A percentile compares a stretch with the other conserved stretches of the same genome.
These are phyloP conservation scores for Papiliotrema fonsecae DNA, from an alignment of 1,284 basidiomycete genomes.

Conservation along the genomic window DNA sequence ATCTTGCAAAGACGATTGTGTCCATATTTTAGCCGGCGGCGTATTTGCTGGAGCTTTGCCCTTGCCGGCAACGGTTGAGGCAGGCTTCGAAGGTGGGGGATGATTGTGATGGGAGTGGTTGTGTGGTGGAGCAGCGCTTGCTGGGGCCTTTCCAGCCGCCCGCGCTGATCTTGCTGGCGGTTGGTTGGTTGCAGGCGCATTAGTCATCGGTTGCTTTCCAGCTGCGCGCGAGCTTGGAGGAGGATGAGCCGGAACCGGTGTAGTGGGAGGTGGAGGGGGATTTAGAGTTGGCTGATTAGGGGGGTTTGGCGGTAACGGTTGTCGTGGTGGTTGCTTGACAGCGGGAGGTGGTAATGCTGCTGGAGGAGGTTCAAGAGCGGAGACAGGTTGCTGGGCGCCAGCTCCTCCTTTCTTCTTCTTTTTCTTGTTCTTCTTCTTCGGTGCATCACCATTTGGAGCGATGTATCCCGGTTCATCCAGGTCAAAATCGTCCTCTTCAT, in stretches of 20 bases:
- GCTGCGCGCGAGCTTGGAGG: slow-evolving; percentile 64
- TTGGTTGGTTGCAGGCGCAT: slow-evolving; percentile 40
- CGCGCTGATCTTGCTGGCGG: slow-evolving; percentile 49
- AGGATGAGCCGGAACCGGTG: slow-evolving; percentile 47
- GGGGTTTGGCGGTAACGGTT: slow-evolving; percentile 19
- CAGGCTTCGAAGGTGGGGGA: slow-evolving; percentile 47
- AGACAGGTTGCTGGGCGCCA: slow-evolving; percentile 4
- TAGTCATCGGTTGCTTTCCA: slow-evolving; percentile 70
- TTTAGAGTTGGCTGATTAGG: slow-evolving; percentile 26
- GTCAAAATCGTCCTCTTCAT: slow-evolving; percentile 46
- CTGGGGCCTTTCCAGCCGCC: slow-evolving; percentile 50
- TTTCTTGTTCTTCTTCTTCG: slow-evolving; percentile 54
- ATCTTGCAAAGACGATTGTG: slow-evolving; percentile 82
- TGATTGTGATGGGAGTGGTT: slow-evolving; percentile 54
- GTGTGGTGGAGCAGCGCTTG: slow-evolving; percentile 54
- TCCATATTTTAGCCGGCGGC: slow-evolving; percentile 63
- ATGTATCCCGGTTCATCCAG: slow-evolving; percentile 27
- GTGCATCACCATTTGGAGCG: slow-evolving; percentile 38
- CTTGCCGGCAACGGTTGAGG: slow-evolving; percentile 34
- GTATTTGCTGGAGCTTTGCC: slow-evolving; percentile 35
- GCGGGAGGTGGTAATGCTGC: slow-evolving; percentile 43
- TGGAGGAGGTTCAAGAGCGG: slow-evolving; percentile 29
- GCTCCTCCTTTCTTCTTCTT: slow-evolving; percentile 50
- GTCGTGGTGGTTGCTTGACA: slow-evolving; percentile 25
- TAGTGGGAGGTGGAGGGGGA: slow-evolving; percentile 35